phyloP scores from a whole-genome alignment of 2,329 filamentous ascomycete genomes.

The Gyromitra esculenta region DNA sequence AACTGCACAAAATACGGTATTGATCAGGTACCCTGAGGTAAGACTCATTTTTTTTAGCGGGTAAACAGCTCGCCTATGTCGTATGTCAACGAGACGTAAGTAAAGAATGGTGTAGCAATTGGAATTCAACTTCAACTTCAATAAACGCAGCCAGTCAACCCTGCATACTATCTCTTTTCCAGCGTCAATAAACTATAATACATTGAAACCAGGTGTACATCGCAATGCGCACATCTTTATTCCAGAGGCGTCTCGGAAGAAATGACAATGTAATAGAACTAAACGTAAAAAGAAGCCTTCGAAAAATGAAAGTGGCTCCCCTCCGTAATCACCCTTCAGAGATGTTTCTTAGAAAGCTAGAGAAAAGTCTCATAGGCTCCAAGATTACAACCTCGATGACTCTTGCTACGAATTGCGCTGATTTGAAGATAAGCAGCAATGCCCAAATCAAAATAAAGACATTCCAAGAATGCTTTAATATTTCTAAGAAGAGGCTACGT shows the following conservation, averaged over 20 bases:
- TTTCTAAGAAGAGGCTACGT: constrained; percentile 8
- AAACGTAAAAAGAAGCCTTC: background rate
- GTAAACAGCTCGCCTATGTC: too few relatives aligned
- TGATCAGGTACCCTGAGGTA: too few relatives aligned
- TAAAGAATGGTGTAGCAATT: background rate
- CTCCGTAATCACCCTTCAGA: constrained; percentile 15
- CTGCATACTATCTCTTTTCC: background rate
- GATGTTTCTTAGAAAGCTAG: constrained; percentile 14
- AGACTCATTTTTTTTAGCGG: too few relatives aligned
- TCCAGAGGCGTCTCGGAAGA: background rate
- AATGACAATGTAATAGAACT: background rate
- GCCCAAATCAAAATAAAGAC: constrained; percentile 44
- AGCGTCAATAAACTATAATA: background rate
- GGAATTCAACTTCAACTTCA: background rate
- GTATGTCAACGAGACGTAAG: too few relatives aligned
- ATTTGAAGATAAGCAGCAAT: constrained; percentile 38
- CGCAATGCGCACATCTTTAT: background rate
- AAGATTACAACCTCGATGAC: constrained; percentile 36
- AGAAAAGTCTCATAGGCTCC: constrained; percentile 34
- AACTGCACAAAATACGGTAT: too few relatives aligned
- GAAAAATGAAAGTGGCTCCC: background rate
- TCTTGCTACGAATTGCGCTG: constrained; percentile 24
- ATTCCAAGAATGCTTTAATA: constrained; percentile 37
- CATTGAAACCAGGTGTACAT: background rate
- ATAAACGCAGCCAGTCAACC: background rate